Evolutionary conservation across 768 basidiomycete species (phyloP), one percentile per base, ranked within the genome.

Genomic region (Dioszegia crocea): DNA sequence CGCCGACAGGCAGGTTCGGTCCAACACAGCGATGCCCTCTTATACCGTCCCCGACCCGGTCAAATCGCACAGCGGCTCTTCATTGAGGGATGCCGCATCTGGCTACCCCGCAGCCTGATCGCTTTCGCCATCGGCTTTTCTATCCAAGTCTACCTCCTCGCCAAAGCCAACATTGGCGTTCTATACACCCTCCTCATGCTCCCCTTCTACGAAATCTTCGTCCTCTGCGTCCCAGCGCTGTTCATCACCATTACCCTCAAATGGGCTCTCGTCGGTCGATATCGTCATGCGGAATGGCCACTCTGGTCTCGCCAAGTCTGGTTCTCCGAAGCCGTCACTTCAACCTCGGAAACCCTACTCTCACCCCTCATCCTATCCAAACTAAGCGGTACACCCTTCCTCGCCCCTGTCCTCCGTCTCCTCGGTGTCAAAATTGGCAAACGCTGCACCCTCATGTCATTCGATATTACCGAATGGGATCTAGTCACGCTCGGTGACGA

Each of bases 401-500:
- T 31, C 27, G 10, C 49, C 10, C 17, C 26, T 3, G 30, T 51
- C n/a, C 12, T 51, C 6, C 29, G 49, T 4, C 19, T 51, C 10
- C 36, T 36, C 4, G 49, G 49, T n/a, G 23, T 26, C 19, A 12
- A 39, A 11, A 51, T 51, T 29, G 49, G 49, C 19, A 51, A 51
- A 36, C 17, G 36, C n/a, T 31, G 29, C 23, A 51, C 49, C 36
- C 19, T 51, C 8, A 17, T 51, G 29, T 31, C 49, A 4, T 51
- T 31, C 30, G 49, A 51, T 27, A 30, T 51, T 29, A 51, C 49
- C 49, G 49, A 51, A 21, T 51, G 29, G 29, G 49, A 51, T 24
- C 17, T 51, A 16, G 49, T 51, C 12, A 33, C 49, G 10, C 26
- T 51, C 4, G 49, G 49, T 3, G 49, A 51, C 19, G 49, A 51